A percentile compares a stretch with the other conserved stretches of the same genome.
phyloP scores from a whole-genome alignment of 2,329 filamentous ascomycete species.

The Zarea fungicola region DNA sequence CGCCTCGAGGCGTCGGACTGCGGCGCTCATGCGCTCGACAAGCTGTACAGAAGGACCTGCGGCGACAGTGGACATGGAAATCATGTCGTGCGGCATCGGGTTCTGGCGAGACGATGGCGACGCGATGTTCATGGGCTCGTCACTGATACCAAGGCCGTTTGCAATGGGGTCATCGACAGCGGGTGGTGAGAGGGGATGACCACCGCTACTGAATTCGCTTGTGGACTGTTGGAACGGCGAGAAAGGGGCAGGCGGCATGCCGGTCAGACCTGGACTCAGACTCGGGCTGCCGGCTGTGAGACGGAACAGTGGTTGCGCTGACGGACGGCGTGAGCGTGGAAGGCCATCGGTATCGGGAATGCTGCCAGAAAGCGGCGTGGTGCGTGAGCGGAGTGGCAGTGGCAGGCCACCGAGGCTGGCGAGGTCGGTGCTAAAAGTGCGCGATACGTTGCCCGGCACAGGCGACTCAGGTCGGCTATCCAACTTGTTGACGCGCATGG shows the following conservation, averaged over 20 bases:
- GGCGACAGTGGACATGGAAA: slow-evolving; percentile 82
- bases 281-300: slow-evolving; percentile 30
- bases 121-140: slow-evolving; percentile 31
- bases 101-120: slow-evolving; percentile 41
- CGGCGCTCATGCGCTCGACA: slow-evolving; percentile 92
- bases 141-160: slow-evolving; percentile 44
- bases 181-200: neutral
- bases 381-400: slow-evolving; percentile 33
- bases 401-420: slow-evolving; percentile 33
- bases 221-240: slow-evolving; percentile 40
- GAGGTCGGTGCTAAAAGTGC: slow-evolving; percentile 52
- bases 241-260: slow-evolving; percentile 37
- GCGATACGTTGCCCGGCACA: slow-evolving; percentile 38
- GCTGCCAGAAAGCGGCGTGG: slow-evolving; percentile 40
- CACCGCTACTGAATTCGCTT: slow-evolving; percentile 20
- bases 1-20: slow-evolving; percentile 82
- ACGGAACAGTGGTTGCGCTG: slow-evolving; percentile 36
- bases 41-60: slow-evolving; percentile 92
- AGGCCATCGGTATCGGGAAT: slow-evolving; percentile 34
- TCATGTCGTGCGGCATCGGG: slow-evolving; percentile 73
- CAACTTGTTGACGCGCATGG: slow-evolving; percentile 34
- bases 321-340: slow-evolving; percentile 39
- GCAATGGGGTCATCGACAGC: neutral
- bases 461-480: slow-evolving; percentile 51
- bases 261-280: slow-evolving; percentile 31